A percentile compares a stretch with the other conserved stretches of the same genome.
These are phyloP conservation scores for Elsinoe perseae DNA, from an alignment of 2,329 filamentous ascomycete genomes.

Conservation along the genomic window DNA sequence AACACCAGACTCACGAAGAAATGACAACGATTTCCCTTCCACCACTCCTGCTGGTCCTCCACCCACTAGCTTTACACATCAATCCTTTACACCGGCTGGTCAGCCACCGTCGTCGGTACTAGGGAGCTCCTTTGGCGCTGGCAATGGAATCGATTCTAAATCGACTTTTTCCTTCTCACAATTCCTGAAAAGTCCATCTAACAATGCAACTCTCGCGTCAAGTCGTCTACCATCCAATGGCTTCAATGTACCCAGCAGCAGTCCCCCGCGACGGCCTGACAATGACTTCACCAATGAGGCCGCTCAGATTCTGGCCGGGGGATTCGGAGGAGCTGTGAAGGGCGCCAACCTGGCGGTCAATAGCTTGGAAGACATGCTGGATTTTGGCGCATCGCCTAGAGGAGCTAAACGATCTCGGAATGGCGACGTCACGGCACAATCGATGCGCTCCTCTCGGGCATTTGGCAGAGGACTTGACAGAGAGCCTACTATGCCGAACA, in stretches of 20 bases:
- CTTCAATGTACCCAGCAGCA: conserved; percentile 33
- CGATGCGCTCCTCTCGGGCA: conserved; percentile 15
- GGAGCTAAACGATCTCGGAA: conserved; percentile 35
- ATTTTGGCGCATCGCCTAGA: conserved; percentile 24
- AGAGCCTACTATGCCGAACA: conserved; percentile 46
- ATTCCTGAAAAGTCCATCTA: conserved; percentile 10
- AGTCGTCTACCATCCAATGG: conserved; percentile 16
- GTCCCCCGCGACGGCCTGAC: conserved; percentile 26
- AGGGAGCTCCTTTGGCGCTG: conserved; percentile 28
- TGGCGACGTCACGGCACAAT: conserved; percentile 25
- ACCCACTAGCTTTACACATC: conserved; percentile 27
- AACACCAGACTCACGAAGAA: conserved; percentile 18
- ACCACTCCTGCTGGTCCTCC: conserved; percentile 33
- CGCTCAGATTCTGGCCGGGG: neutral
- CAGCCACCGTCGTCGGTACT: conserved; percentile 31
- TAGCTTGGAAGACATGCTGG: conserved; percentile 16
- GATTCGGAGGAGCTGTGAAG: conserved; percentile 34
- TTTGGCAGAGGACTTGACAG: conserved; percentile 14
- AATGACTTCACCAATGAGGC: conserved; percentile 24
- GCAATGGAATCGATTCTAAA: conserved; percentile 11
- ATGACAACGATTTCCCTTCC: conserved; percentile 23
- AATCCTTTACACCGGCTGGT: conserved; percentile 31
- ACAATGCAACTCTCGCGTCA: neutral
- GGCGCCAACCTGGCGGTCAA: neutral
- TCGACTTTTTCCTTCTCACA: conserved; percentile 12